Conservation (phyloP, 2,329 filamentous ascomycete genomes). For the Ophiostoma montium region DNA sequence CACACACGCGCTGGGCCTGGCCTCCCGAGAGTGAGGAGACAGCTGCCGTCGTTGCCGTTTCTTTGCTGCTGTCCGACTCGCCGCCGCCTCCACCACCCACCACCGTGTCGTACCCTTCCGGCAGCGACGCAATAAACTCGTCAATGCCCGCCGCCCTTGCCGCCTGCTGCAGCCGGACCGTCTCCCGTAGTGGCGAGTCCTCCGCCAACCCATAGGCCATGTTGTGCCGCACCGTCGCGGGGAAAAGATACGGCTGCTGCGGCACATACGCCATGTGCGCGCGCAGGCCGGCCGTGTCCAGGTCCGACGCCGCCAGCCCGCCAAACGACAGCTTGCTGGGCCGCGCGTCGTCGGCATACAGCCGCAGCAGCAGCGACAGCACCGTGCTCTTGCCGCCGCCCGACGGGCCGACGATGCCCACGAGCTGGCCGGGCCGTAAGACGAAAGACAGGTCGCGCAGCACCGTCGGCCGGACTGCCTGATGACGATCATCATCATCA, state of each 20-base stretch:
- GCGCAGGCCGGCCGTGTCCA: conserved; percentile 49
- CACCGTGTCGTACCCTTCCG: conserved; percentile 54
- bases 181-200: conserved; percentile 33
- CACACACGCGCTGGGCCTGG: conserved; percentile 67
- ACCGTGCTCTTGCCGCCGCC: conserved; percentile 90
- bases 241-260: conserved; percentile 64
- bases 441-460: conserved; percentile 52
- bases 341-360: conserved; percentile 35
- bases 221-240: conserved; percentile 61
- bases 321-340: conserved; percentile 40
- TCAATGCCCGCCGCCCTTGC: conserved; percentile 53
- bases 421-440: conserved; percentile 49
- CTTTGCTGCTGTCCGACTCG: conserved; percentile 24
- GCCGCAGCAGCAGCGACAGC: conserved; percentile 55
- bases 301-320: conserved; percentile 36
- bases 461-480: conserved; percentile 28
- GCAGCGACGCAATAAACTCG: conserved; percentile 60
- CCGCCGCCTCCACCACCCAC: conserved; percentile 58
- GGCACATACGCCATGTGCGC: conserved; percentile 52
- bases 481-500: too few species aligned
- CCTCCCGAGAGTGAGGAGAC: conserved; percentile 55
- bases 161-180: conserved; percentile 31
- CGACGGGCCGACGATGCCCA: conserved; percentile 69
- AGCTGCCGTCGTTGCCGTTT: neutral
- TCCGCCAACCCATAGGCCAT: conserved; percentile 63